Percentiles rank a stretch among this genome's conserved stretches.
Conservation (phyloP, 2,329 filamentous ascomycete species). For the Fusarium mangiferae region DNA sequence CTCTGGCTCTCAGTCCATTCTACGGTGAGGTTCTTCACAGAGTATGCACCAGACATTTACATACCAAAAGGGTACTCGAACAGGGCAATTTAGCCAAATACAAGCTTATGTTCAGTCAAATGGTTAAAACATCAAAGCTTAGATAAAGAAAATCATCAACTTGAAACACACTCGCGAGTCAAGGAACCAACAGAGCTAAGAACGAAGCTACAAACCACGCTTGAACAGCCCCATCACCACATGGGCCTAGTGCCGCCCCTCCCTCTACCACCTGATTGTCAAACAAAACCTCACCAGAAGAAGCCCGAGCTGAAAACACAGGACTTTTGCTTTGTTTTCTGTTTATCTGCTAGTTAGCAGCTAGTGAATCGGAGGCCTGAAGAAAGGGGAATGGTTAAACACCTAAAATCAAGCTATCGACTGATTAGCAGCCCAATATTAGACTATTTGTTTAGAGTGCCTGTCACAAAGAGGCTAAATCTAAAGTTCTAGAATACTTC, state of each 20-base stretch:
- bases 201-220: neutral
- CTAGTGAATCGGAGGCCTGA: neutral
- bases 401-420: neutral
- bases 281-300: neutral
- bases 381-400: neutral
- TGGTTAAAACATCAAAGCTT: neutral
- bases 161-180: neutral
- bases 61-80: neutral
- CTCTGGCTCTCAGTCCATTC: neutral
- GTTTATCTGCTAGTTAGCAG: neutral
- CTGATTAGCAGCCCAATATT: neutral
- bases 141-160: neutral
- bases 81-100: neutral
- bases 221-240: neutral
- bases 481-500: neutral
- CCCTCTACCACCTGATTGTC: constrained; percentile 13
- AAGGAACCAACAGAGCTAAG: neutral
- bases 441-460: neutral
- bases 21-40: neutral
- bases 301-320: neutral
- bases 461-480: neutral
- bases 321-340: neutral
- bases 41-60: neutral
- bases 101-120: neutral
- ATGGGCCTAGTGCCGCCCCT: neutral